Conservation (phyloP, 495 filamentous ascomycete genomes). For the Penicillium cosmopolitanum region DNA sequence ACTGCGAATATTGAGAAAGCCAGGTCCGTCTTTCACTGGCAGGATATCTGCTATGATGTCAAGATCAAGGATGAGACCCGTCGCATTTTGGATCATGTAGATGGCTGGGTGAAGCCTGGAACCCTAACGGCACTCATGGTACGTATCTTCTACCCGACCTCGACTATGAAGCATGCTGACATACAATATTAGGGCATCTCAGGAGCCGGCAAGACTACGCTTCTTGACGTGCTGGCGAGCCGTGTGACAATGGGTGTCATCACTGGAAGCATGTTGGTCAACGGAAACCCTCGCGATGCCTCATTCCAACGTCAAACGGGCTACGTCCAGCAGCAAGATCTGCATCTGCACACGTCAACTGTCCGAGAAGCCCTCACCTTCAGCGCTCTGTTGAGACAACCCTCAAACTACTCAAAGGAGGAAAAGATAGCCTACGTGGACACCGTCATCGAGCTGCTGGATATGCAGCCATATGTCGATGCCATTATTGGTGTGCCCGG, state of each 20-base stretch:
- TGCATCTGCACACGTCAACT: slow-evolving; percentile 83
- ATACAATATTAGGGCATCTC: no score
- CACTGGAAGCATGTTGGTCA: slow-evolving; percentile 56
- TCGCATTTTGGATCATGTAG: slow-evolving; percentile 63
- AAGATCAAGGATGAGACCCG: slow-evolving; percentile 62
- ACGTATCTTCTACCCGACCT: no score
- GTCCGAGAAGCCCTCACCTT: slow-evolving; percentile 85
- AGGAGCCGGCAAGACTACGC: slow-evolving; percentile 69
- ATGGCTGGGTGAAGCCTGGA: slow-evolving; percentile 49
- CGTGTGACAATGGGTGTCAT: slow-evolving; percentile 59
- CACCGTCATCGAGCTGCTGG: slow-evolving; percentile 89
- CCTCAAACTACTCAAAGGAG: slow-evolving; percentile 64
- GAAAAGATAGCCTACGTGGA: slow-evolving; percentile 91
- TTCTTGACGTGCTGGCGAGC: slow-evolving; percentile 63
- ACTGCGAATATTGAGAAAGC: no score
- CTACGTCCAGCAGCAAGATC: slow-evolving; percentile 95
- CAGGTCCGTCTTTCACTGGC: slow-evolving; percentile 81
- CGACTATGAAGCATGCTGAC: no score
- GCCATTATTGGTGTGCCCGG: slow-evolving; percentile 49
- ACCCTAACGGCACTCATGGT: slow-evolving; percentile 69
- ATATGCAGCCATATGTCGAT: slow-evolving; percentile 68
- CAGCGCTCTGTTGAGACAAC: slow-evolving; percentile 83
- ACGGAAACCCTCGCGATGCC: slow-evolving; percentile 61
- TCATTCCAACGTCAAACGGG: slow-evolving; percentile 94
- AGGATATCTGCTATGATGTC: slow-evolving; percentile 76